Evolutionary conservation across 805 yeast genomes (phyloP), one percentile per base, ranked within the genome.

Genomic region (Starmerella sp.): DNA sequence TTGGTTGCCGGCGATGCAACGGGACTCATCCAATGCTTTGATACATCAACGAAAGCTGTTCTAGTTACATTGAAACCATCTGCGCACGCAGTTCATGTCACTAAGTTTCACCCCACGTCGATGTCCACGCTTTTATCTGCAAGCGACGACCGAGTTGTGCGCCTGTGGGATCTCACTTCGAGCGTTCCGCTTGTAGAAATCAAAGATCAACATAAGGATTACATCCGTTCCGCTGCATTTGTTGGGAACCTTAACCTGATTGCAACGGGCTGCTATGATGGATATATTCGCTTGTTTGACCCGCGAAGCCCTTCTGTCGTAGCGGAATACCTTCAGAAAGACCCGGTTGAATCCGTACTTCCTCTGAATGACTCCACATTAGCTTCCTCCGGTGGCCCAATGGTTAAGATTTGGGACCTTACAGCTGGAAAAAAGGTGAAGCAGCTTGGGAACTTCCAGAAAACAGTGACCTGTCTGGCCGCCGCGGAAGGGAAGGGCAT

Each of bases 261-360:
- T n/a, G 83, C 84, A 14, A 87, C 96, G 1, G 98, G 97, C 52
- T 89, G 95, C 65, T 93, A 93, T 66, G 98, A 93, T 69, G 95
- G 96, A 9, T 68, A 73, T 30, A 83, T 91, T 5, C 75, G 97
- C 61, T 68, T 93, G 6, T 91, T 84, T 65, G 98, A 91, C 71
- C 78, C 93, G 4, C 78, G 97, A 69, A 72, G 74, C 13, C 63
- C 75, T 3, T 53, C 68, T 13, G 55, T 71, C 39, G 80, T 86
- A 6, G 73, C 82, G 47, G 73, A 77, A 60, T 82, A 86, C 67
- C 75, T 82, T 60, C 96, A 89, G 58, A 77, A 73, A 10, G 79
- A 81, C 28, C 96, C 97, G 4, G 86, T 93, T 1, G 97, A 93
- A 71, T 86, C 83, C 63, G 78, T 91, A 11, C 72, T 87, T 51